These are phyloP conservation scores for Tylopilus sp. DNA, from an alignment of 768 basidiomycete genomes.

Conservation along the genomic window DNA sequence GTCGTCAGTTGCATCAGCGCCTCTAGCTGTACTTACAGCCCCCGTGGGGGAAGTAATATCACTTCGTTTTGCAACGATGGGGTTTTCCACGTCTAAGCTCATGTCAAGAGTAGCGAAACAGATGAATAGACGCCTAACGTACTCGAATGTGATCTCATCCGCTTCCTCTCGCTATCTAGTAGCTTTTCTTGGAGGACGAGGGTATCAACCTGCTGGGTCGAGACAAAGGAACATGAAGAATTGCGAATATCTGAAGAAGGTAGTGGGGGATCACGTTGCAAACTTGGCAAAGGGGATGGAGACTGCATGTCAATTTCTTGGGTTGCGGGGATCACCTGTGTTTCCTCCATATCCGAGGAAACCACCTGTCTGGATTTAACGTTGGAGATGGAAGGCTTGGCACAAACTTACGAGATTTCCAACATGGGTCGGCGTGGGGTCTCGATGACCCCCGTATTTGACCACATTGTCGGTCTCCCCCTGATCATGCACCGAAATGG, in stretches of 20 bases:
- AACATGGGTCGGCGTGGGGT: slow-evolving; percentile 50
- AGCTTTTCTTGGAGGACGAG: slow-evolving; percentile 37
- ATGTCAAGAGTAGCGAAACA: neutral
- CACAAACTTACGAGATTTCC: slow-evolving; percentile 48
- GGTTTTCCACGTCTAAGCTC: slow-evolving; percentile 33
- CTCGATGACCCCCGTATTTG: slow-evolving; percentile 49
- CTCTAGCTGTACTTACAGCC: slow-evolving; percentile 5
- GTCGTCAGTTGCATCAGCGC: slow-evolving; percentile 14
- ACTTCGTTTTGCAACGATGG: slow-evolving; percentile 15
- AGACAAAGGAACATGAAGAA: slow-evolving; percentile 15
- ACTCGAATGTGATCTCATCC: slow-evolving; percentile 36
- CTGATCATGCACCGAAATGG: slow-evolving; percentile 31
- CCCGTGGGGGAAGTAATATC: neutral
- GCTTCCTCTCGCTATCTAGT: slow-evolving; percentile 7
- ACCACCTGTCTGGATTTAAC: slow-evolving; percentile 13
- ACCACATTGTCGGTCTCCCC: slow-evolving; percentile 3
- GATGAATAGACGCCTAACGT: slow-evolving; percentile 42
- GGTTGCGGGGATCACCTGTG: slow-evolving; percentile 43
- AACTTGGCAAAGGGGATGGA: slow-evolving; percentile 18
- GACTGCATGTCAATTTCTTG: slow-evolving; percentile 29
- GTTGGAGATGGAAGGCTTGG: neutral
- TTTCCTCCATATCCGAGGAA: slow-evolving; percentile 42
- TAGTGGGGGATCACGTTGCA: slow-evolving; percentile 13
- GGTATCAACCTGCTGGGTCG: slow-evolving; percentile 36
- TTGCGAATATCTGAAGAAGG: slow-evolving; percentile 29